Evolutionary conservation across 1,284 basidiomycete species (phyloP), one percentile per base, ranked within the genome.

Genomic region (Fereydounia khargensis): DNA sequence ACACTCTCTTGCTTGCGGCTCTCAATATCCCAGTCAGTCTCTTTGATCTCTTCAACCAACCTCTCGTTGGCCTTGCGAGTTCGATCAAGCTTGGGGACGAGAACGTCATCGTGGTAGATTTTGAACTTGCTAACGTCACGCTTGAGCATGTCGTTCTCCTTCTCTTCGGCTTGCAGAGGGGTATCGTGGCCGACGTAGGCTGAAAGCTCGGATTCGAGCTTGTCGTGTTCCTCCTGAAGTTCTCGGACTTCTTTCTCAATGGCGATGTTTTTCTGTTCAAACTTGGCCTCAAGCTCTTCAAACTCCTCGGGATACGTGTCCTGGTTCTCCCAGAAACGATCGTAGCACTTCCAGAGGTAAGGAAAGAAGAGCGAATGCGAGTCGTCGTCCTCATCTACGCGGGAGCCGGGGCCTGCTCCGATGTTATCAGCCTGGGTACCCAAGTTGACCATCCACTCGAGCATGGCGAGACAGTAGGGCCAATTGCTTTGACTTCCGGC

Each of bases 341-440:
- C 66, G 53, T 75, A 75, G 59, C 69, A 72, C 34, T 58, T 54
- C 72, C 72, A 75, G 7, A 74, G 53, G 51, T 66, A 74, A 19
- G 64, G 68, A 44, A 64, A 73, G 43, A 74, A 73, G 28, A 71
- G 51, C 14, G 67, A 65, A 30, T 70, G 61, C 5, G 57, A 49
- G 37, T 67, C 65, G 11, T 69, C 72, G 13, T 66, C 60, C 40
- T 69, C 59, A 42, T 67, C 61, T 1, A 33, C 42, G 13, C 60
- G 54, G 32, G 60, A 64, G 21, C 67, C 46, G 4, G 69, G 69
- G 3, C 69, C 69, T 10, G 61, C 61, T 7, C 62, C 62, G 36
- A 66, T 49, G 24, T 37, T 47, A 35, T 54, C 54, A 21, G 59
- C 60, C 23, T 51, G 47, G 16, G 45, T 57, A 28, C 54, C 61